Conservation (phyloP, 2,329 filamentous ascomycete genomes). For the Ophiocordyceps camponoti-rufipedis region DNA sequence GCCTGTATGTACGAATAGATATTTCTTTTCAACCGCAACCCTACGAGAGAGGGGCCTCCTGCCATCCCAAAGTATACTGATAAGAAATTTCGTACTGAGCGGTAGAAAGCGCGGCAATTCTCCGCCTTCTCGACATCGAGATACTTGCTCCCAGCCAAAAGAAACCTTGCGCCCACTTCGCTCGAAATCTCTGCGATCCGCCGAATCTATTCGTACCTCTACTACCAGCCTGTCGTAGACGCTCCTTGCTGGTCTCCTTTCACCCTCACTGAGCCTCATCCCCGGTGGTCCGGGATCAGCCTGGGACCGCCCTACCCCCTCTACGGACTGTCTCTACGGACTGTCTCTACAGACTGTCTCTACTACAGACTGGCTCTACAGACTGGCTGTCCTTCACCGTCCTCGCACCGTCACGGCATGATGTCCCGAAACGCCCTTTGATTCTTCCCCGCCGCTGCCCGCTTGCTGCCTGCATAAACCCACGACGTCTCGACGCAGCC, state of each 20-base stretch:
- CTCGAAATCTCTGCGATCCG: background rate
- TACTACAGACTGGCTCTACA: background rate
- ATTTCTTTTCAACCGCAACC: too few species aligned
- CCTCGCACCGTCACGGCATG: conserved; percentile 1
- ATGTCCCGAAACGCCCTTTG: conserved; percentile 5
- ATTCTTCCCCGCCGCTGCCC: conserved; percentile 4
- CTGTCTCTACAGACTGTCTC: too few species aligned
- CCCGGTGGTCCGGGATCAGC: conserved; percentile 4
- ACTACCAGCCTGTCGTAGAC: too few species aligned
- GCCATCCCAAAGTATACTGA: too few species aligned
- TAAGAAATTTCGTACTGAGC: too few species aligned
- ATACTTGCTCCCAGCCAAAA: too few species aligned
- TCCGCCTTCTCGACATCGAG: too few species aligned
- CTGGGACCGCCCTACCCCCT: conserved; percentile 3
- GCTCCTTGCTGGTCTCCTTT: background rate
- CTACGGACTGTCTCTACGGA: background rate
- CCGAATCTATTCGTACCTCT: too few species aligned
- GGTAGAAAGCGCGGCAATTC: too few species aligned
- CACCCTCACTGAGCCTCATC: conserved; percentile 1
- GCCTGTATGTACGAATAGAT: too few species aligned
- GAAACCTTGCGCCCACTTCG: background rate
- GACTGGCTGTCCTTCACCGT: background rate
- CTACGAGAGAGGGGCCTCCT: too few species aligned
- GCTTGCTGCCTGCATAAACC: background rate
- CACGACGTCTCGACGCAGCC: background rate